Evolutionary conservation across 495 filamentous ascomycete species (phyloP).

Genomic region (Aspergillus asperescens): DNA sequence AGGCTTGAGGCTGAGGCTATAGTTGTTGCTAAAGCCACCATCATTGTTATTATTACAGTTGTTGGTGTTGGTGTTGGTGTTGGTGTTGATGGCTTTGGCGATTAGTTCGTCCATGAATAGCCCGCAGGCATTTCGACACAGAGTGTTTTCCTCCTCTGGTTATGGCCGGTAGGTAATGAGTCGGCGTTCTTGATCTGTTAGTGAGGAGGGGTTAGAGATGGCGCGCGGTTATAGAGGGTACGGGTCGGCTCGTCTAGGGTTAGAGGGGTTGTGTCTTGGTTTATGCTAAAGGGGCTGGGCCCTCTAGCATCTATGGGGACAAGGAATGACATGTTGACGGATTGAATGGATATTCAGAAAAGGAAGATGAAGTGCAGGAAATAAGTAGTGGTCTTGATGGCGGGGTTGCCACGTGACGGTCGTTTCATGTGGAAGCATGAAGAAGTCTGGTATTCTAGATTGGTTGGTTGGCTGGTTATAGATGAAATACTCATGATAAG

Average conservation of each 20-base stretch:
- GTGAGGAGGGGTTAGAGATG: constrained; percentile 8
- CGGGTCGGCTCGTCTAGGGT: constrained; percentile 11
- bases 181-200: constrained; percentile 15
- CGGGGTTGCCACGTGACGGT: background rate
- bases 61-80: background rate
- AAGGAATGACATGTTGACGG: constrained; percentile 3
- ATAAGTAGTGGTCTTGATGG: background rate
- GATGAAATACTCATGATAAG: no score
- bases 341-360: background rate
- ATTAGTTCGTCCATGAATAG: constrained; percentile 9
- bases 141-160: constrained; percentile 7
- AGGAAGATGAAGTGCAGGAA: background rate
- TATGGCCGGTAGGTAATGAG: constrained; percentile 7
- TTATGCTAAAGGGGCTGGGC: background rate
- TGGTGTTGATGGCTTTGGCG: constrained; percentile 12
- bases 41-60: background rate
- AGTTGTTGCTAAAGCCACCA: background rate
- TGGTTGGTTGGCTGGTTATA: no score
- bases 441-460: no score
- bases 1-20: background rate
- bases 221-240: constrained; percentile 16
- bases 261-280: constrained; percentile 1
- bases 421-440: no score
- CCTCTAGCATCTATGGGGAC: background rate
- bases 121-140: constrained; percentile 10